Percentiles rank a stretch among this genome's conserved stretches.
These are phyloP conservation scores for Tricharina praecox DNA, from an alignment of 495 filamentous ascomycete species.

Conservation along the genomic window DNA sequence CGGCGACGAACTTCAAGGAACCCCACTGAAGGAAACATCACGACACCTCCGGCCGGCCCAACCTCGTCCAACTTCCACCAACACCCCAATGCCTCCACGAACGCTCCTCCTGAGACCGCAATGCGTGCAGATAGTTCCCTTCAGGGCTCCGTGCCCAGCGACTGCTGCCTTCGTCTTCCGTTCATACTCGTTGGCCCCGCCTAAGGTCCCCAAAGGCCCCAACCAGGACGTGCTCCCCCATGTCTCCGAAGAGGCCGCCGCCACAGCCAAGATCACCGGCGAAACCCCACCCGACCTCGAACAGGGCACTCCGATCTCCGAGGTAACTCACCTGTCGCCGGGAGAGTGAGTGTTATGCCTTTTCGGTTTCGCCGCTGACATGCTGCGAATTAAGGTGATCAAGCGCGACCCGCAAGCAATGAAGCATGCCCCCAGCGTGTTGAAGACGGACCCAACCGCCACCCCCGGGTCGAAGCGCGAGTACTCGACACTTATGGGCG, in stretches of 20 bases:
- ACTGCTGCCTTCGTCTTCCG: not conserved
- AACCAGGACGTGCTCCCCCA: constrained; percentile 40
- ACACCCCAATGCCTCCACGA: constrained; percentile 7
- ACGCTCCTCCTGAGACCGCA: constrained; percentile 9
- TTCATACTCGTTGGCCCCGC: not conserved
- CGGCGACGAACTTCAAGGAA: too few relatives aligned
- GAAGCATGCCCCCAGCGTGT: constrained; percentile 50
- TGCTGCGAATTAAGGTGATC: constrained; percentile 37
- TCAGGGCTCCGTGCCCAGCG: not conserved
- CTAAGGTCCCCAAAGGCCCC: constrained; percentile 28
- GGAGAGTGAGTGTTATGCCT: not conserved
- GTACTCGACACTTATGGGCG: constrained; percentile 12
- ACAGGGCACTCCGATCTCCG: constrained; percentile 48
- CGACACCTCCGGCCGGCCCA: constrained; percentile 1
- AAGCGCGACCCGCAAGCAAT: constrained; percentile 43
- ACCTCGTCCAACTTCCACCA: constrained; percentile 3
- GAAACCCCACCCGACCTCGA: constrained; percentile 38
- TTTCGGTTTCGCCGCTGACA: not conserved
- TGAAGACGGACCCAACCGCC: constrained; percentile 37
- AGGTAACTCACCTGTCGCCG: constrained; percentile 33
- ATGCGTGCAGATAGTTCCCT: not conserved
- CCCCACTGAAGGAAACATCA: too few relatives aligned
- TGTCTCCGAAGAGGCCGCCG: constrained; percentile 49
- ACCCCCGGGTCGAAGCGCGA: constrained; percentile 11
- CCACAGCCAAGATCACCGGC: constrained; percentile 39